Base-by-base conservation (phyloP, 768 basidiomycete species). In the Coprinopsis cinerea region DNA sequence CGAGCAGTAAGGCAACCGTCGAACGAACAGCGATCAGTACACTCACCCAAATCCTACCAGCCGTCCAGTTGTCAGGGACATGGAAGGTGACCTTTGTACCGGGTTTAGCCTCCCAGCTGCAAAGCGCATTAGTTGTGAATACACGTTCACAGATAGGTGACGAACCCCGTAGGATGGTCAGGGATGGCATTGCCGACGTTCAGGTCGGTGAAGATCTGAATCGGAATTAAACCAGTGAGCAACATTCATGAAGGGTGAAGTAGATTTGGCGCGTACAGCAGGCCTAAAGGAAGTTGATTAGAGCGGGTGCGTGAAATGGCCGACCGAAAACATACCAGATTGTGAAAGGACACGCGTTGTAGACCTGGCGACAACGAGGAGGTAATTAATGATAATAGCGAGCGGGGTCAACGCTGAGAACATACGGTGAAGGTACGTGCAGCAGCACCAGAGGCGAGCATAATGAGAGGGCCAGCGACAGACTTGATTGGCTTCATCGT, bases 261-360 rank as follows among this genome's bases (percentile, higher is more conserved):
- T 14, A 18, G 18, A 17, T 4, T 18, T 18, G 22, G 20, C 32
- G 26, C 52, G 45, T 62, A 67, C 69, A 37, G 69, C 69, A 15
- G 71, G 69, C 71, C 68, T 72, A 39, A 24, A 23, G 41, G 5
- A 43, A 25, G 24, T 5, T 43, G 9, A 26, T 9, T 4, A 43
- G 35, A 25, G 28, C 11, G 50, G 26, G 25, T 35, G 25, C 43
- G 37, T 26, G 30, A 36, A 25, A 35, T 22, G 6, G n/a, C 22
- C 24, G 10, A 26, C n/a, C 20, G 28, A 15, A 44, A 15, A 39
- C 15, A 44, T 36, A 82, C 83, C 83, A 84, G 51, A 84, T 71
- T 0, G 82, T 84, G 65, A 81, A 85, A 0, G 81, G 73, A 59
- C 83, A 84, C 6, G 64, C 72, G 62, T 84, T 85, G 59, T 74